A percentile compares a stretch with the other conserved stretches of the same genome.
Conservation (phyloP, 805 yeast genomes). For the Saccharomycopsis schoenii region DNA sequence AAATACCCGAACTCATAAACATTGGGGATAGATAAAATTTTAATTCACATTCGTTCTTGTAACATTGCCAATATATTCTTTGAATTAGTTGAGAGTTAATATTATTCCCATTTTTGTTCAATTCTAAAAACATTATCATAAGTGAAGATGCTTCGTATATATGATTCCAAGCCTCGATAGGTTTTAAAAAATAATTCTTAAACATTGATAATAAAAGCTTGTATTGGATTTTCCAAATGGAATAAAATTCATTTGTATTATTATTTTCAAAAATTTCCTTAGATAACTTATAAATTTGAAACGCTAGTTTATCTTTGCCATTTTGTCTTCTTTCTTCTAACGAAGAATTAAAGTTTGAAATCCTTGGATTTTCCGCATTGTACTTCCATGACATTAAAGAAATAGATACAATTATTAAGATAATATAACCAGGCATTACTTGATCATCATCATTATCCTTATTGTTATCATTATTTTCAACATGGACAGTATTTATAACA, state of each 20-base stretch:
- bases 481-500: not conserved
- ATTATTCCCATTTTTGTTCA: not conserved
- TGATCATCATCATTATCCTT: not conserved
- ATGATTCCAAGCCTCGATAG: constrained; percentile 16
- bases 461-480: not conserved
- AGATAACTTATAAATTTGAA: constrained; percentile 7
- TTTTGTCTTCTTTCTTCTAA: constrained; percentile 5
- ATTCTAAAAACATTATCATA: constrained; percentile 13
- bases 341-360: constrained; percentile 7
- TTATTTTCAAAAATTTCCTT: not conserved
- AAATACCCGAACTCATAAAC: constrained; percentile 12
- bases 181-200: constrained; percentile 16
- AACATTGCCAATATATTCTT: constrained; percentile 17
- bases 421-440: constrained; percentile 6
- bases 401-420: constrained; percentile 5
- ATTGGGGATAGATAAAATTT: constrained; percentile 16
- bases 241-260: constrained; percentile 7
- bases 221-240: constrained; percentile 17
- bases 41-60: constrained; percentile 17
- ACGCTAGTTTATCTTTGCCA: constrained; percentile 7
- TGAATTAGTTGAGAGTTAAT: constrained; percentile 11
- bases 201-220: constrained; percentile 11
- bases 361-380: constrained; percentile 7
- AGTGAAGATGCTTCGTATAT: constrained; percentile 12
- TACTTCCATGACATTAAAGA: constrained; percentile 11